These are phyloP conservation scores for Lactarius hatsudake DNA, from an alignment of 768 basidiomycete species.

Conservation along the genomic window DNA sequence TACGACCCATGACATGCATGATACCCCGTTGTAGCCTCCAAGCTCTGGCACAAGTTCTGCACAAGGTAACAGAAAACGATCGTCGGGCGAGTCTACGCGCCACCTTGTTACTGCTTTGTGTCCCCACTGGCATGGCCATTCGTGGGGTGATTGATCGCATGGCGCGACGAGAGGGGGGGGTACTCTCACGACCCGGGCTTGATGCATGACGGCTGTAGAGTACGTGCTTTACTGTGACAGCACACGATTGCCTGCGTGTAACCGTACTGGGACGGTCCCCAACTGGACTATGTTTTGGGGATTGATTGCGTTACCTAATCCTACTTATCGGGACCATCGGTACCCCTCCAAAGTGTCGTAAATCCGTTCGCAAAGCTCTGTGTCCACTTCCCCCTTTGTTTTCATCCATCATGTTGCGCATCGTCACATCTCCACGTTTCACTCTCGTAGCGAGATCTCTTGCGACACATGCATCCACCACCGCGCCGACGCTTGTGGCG, in stretches of 20 bases:
- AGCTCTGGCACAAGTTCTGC: neutral
- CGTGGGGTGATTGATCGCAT: neutral
- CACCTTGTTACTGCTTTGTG: neutral
- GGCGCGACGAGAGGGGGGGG: neutral
- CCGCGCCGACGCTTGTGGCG: slow-evolving; percentile 17
- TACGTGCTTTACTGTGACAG: neutral
- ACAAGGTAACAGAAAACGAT: neutral
- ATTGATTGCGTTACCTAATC: neutral
- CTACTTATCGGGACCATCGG: neutral
- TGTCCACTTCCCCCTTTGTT: neutral
- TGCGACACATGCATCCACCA: slow-evolving; percentile 55
- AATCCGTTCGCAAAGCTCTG: neutral
- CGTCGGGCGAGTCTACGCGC: neutral
- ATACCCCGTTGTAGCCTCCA: neutral
- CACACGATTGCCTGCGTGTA: too few relatives aligned
- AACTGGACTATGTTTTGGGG: neutral
- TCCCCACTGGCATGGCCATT: neutral
- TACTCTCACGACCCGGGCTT: neutral
- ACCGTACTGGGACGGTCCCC: neutral
- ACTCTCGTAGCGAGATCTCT: slow-evolving; percentile 45
- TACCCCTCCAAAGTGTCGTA: neutral
- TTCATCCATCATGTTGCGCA: slow-evolving; percentile 41
- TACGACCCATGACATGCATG: too few relatives aligned
- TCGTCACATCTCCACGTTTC: slow-evolving; percentile 27
- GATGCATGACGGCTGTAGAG: neutral